Evolutionary conservation across 2,329 filamentous ascomycete genomes (phyloP).

Genomic region (Teratosphaeria zuluensis): DNA sequence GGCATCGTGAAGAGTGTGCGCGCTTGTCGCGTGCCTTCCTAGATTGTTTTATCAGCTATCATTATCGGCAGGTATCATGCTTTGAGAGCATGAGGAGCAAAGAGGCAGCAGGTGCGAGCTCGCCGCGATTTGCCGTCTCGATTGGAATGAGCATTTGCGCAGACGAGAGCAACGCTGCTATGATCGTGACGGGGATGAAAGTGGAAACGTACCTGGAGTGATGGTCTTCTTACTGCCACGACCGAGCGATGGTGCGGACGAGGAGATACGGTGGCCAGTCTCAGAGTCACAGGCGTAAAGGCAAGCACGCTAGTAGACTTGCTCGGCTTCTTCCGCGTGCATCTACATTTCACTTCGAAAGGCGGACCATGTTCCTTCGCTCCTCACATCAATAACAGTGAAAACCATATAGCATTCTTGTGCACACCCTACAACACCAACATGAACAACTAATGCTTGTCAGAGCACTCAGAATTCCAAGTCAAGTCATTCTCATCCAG

Average conservation of each 20-base stretch:
- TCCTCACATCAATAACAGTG: too few relatives aligned
- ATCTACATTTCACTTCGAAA: too few relatives aligned
- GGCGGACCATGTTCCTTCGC: too few relatives aligned
- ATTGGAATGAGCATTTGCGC: not conserved
- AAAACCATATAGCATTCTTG: too few relatives aligned
- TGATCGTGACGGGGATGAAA: not conserved
- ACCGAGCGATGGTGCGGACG: not conserved
- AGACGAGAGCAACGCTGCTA: not conserved
- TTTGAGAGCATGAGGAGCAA: not conserved
- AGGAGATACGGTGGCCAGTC: not conserved
- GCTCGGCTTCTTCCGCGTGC: not conserved
- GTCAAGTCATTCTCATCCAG: too few relatives aligned
- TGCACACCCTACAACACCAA: too few relatives aligned
- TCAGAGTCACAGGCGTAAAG: not conserved
- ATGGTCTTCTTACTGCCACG: not conserved
- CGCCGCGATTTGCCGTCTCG: not conserved
- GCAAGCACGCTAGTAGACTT: not conserved
- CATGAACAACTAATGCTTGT: too few relatives aligned
- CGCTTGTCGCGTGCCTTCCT: not conserved
- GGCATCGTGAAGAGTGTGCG: conserved; percentile 46
- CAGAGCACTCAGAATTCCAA: too few relatives aligned
- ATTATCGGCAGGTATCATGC: not conserved
- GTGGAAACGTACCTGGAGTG: not conserved
- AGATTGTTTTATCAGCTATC: not conserved
- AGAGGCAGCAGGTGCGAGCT: not conserved